Conservation (phyloP, 1,139 yeast species). For the Nakaseomyces uthaithaninus region DNA sequence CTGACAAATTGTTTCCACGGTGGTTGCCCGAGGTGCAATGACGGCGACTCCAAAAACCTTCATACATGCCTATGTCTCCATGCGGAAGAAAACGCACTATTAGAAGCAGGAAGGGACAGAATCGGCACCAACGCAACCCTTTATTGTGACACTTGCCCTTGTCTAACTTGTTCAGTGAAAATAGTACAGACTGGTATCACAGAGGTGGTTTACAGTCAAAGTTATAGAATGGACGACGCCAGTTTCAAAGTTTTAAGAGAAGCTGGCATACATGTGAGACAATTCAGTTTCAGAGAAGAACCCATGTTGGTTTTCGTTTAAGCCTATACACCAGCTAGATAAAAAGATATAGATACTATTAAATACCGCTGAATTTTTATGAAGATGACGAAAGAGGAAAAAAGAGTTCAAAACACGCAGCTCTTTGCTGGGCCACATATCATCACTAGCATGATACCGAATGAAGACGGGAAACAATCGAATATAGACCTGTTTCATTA, state of each 20-base stretch:
- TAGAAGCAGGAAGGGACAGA: constrained; percentile 90
- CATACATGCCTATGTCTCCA: constrained; percentile 87
- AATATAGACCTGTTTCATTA: no score
- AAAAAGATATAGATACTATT: no score
- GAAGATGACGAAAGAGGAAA: no score
- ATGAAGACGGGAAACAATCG: no score
- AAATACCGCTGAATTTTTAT: no score
- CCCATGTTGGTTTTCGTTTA: constrained; percentile 25
- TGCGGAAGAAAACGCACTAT: constrained; percentile 92
- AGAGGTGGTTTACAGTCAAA: constrained; percentile 90
- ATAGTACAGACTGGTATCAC: constrained; percentile 86
- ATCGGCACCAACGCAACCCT: constrained; percentile 55
- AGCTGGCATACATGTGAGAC: constrained; percentile 70
- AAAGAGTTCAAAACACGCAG: no score
- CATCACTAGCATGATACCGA: no score
- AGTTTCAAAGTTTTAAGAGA: constrained; percentile 63
- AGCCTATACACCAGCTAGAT: constrained; percentile 1
- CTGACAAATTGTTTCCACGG: constrained; percentile 87
- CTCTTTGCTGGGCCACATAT: no score
- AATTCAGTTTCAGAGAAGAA: constrained; percentile 39
- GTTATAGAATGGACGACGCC: constrained; percentile 80
- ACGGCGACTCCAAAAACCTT: constrained; percentile 57
- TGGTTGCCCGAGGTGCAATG: constrained; percentile 83
- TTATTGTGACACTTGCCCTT: constrained; percentile 96
- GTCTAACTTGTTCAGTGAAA: constrained; percentile 89